These are phyloP conservation scores for Crithidia brevicula DNA, from an alignment of 208 protist genomes.

Conservation along the genomic window DNA sequence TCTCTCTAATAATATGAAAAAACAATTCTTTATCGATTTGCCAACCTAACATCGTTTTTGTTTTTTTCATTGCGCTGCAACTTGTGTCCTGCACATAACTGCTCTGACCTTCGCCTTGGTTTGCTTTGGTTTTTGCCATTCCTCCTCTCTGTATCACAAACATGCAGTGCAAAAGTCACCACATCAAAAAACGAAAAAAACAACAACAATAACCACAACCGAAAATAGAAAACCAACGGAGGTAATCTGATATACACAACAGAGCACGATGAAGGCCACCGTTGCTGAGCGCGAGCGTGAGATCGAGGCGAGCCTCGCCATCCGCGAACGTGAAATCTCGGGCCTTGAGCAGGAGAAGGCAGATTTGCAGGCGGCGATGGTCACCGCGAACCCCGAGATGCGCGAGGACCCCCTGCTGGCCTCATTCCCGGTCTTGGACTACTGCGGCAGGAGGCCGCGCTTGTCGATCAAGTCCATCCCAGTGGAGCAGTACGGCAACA, in stretches of 20 bases:
- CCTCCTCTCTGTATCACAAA: too few species aligned
- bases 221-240: too few species aligned
- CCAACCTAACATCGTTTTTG: too few species aligned
- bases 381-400: conserved; percentile 28
- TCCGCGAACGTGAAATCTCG: conserved; percentile 68
- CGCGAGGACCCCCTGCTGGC: conserved; percentile 52
- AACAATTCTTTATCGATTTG: too few species aligned
- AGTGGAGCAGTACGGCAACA: conserved; percentile 75
- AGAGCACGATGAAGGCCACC: conserved; percentile 68
- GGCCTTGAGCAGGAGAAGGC: conserved; percentile 58
- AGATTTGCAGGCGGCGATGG: conserved; percentile 55
- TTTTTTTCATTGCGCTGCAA: too few species aligned
- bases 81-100: too few species aligned
- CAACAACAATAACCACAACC: background rate
- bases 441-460: conserved; percentile 60
- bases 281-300: conserved; percentile 62
- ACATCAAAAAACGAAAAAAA: background rate
- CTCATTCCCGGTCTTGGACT: conserved; percentile 77
- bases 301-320: conserved; percentile 61
- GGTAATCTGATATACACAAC: too few species aligned
- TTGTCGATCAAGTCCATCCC: conserved; percentile 50
- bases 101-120: too few species aligned
- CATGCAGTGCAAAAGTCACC: too few species aligned
- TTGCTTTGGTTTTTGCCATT: too few species aligned
- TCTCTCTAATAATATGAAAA: too few species aligned